A percentile compares a stretch with the other conserved stretches of the same genome.
Evolutionary conservation across 345 rosid genomes (phyloP).

Genomic region (Eutrema heterophyllum): DNA sequence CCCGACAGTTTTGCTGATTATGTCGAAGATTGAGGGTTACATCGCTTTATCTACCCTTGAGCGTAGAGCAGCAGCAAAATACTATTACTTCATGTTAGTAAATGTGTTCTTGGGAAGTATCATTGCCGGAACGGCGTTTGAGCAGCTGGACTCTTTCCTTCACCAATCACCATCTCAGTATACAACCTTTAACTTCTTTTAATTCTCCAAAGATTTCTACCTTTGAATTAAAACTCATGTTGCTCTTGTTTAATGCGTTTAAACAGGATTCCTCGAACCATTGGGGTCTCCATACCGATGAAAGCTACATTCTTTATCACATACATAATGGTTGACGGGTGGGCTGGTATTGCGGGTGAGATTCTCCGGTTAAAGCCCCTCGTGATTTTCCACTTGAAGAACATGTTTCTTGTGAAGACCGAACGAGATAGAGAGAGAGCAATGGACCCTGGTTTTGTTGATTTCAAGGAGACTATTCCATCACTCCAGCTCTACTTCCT

Average conservation of each 20-base stretch:
- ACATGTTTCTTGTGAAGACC: constrained; percentile 86
- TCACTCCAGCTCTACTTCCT: constrained; percentile 90
- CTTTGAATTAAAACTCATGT: background rate
- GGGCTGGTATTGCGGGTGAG: constrained; percentile 98
- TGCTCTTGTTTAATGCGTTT: background rate
- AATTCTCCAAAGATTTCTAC: background rate
- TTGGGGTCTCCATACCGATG: constrained; percentile 97
- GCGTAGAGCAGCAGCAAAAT: constrained; percentile 79
- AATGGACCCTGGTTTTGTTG: constrained; percentile 83
- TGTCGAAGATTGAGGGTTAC: constrained; percentile 96
- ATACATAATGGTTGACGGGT: constrained; percentile 93
- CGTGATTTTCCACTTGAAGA: constrained; percentile 88
- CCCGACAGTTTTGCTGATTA: constrained; percentile 66
- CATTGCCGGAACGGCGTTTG: constrained; percentile 80
- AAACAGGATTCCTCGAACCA: constrained; percentile 89
- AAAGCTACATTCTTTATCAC: constrained; percentile 97
- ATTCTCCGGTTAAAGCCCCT: constrained; percentile 81
- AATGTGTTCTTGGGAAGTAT: constrained; percentile 98
- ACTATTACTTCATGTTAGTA: constrained; percentile 93
- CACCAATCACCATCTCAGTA: constrained; percentile 94
- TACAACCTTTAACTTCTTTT: constrained; percentile 16
- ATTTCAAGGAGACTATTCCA: constrained; percentile 82
- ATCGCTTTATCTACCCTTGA: constrained; percentile 76
- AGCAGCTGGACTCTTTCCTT: constrained; percentile 85
- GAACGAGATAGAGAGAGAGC: constrained; percentile 78